Percentiles rank a stretch among this genome's conserved stretches.
These are phyloP conservation scores for Ustilago bromivora DNA, from an alignment of 1,284 basidiomycete species.

Conservation along the genomic window DNA sequence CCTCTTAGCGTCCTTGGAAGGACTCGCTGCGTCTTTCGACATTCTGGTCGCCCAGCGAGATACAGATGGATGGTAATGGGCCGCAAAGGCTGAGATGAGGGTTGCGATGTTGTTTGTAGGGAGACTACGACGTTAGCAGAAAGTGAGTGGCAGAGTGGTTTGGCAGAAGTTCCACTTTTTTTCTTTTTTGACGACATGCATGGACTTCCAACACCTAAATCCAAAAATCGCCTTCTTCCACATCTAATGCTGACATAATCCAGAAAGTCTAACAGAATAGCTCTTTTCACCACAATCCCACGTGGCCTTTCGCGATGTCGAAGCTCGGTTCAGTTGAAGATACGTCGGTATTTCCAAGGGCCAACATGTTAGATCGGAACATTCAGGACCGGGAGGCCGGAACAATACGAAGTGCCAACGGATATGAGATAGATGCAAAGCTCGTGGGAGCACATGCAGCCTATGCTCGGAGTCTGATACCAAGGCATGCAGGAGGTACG, in stretches of 20 bases:
- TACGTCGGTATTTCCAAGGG: too few species aligned
- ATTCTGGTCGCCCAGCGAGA: not conserved
- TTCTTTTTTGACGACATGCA: constrained; percentile 1
- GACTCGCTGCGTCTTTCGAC: constrained; percentile 22
- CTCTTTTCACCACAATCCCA: too few species aligned
- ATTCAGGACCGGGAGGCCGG: too few species aligned
- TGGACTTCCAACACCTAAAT: not conserved
- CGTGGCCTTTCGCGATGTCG: too few species aligned
- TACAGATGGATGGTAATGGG: not conserved
- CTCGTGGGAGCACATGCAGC: too few species aligned
- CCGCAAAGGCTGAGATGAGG: not conserved
- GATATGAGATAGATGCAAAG: too few species aligned
- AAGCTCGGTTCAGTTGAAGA: too few species aligned
- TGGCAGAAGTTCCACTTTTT: constrained; percentile 14
- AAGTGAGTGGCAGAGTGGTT: not conserved
- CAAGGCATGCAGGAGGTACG: too few species aligned
- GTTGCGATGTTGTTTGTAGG: not conserved
- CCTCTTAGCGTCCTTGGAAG: constrained; percentile 34
- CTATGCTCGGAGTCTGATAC: too few species aligned
- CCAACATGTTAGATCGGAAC: too few species aligned
- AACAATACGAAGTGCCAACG: too few species aligned
- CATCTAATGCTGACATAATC: not conserved
- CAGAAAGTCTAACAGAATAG: not conserved
- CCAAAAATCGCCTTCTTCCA: not conserved
- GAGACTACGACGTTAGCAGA: not conserved